phyloP scores from a whole-genome alignment of 1,139 yeast species.

The Magnusiomyces magnusii region DNA sequence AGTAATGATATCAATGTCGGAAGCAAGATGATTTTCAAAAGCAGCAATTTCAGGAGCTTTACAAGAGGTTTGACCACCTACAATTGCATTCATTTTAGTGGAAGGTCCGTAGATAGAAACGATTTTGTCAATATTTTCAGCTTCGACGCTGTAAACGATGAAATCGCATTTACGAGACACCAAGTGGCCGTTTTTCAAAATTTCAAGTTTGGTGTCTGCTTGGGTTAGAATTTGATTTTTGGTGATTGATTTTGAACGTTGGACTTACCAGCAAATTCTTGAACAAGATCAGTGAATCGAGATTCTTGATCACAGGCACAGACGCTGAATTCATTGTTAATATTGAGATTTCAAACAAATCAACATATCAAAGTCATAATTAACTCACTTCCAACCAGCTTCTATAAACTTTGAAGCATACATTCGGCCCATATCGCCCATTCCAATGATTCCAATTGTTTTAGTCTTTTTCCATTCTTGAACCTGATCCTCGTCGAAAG shows the following conservation, averaged over 20 bases:
- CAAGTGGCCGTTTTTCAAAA: slow-evolving; percentile 66
- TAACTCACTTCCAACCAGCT: slow-evolving; percentile 65
- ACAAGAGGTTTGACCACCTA: slow-evolving; percentile 98
- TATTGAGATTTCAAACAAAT: too few species aligned
- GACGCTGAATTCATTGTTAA: too few species aligned
- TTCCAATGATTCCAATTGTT: slow-evolving; percentile 81
- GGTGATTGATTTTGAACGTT: too few species aligned
- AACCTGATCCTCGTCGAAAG: slow-evolving; percentile 13
- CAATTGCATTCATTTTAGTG: slow-evolving; percentile 78
- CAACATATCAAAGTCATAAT: neutral
- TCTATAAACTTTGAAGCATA: slow-evolving; percentile 71
- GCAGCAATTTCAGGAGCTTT: slow-evolving; percentile 86
- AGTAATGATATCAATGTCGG: slow-evolving; percentile 73
- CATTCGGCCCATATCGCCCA: slow-evolving; percentile 93
- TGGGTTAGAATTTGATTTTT: neutral
- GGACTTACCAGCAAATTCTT: slow-evolving; percentile 33
- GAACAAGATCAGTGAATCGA: slow-evolving; percentile 42
- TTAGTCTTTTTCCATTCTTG: slow-evolving; percentile 38
- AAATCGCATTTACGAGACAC: slow-evolving; percentile 79
- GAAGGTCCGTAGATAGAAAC: slow-evolving; percentile 75
- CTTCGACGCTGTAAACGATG: slow-evolving; percentile 79
- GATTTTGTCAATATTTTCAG: slow-evolving; percentile 61
- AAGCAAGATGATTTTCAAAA: slow-evolving; percentile 65
- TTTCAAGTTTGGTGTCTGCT: slow-evolving; percentile 42
- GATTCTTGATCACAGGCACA: slow-evolving; percentile 87